phyloP scores from a whole-genome alignment of 306 rosid genomes.

The Cicer yamashitae region DNA sequence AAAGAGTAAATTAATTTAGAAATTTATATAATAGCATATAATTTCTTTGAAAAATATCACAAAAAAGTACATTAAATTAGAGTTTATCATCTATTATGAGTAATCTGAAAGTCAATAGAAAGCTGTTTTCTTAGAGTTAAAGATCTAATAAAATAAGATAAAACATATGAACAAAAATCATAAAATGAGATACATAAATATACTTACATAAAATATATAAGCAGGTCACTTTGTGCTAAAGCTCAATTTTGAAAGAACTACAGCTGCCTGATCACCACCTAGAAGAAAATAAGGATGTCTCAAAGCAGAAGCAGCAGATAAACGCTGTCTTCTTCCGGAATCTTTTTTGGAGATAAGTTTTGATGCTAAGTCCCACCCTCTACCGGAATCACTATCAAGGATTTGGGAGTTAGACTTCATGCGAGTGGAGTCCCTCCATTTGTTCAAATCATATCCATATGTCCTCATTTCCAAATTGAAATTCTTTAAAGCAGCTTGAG shows the following conservation, averaged over 20 bases:
- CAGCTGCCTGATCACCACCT: constrained; percentile 91
- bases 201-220: not conserved
- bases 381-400: constrained; percentile 77
- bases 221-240: constrained; percentile 59
- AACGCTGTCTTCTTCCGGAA: constrained; percentile 64
- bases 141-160: too few relatives aligned
- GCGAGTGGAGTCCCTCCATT: constrained; percentile 77
- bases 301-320: constrained; percentile 80
- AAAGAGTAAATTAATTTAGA: too few relatives aligned
- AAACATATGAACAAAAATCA: too few relatives aligned
- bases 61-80: too few relatives aligned
- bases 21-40: too few relatives aligned
- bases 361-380: constrained; percentile 89
- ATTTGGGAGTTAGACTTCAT: constrained; percentile 59
- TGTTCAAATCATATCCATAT: constrained; percentile 70
- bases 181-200: too few relatives aligned
- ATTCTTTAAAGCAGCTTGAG: constrained; percentile 78
- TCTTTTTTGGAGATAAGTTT: constrained; percentile 80
- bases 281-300: constrained; percentile 91
- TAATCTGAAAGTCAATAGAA: too few relatives aligned
- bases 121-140: too few relatives aligned
- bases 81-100: too few relatives aligned
- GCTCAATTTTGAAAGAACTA: constrained; percentile 79
- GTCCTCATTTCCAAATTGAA: constrained; percentile 77
- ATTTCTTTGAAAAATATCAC: too few relatives aligned